Percentiles rank a stretch among this genome's conserved stretches.
Conservation (phyloP, 116 monocot species). For the Papilionanthe hybrid region DNA sequence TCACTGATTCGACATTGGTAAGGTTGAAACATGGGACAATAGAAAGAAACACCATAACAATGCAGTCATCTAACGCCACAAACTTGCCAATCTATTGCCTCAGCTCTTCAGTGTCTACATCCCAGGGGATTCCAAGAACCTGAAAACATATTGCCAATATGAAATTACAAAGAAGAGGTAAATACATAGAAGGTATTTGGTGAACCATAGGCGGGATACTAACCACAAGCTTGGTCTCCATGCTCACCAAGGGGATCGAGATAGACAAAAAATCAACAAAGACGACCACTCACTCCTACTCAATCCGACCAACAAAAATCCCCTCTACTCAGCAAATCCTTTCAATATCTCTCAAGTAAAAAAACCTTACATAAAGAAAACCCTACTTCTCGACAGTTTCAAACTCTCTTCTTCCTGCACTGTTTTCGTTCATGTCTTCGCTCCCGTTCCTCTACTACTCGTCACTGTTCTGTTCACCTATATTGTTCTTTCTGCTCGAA, state of each 20-base stretch:
- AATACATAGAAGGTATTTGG: background rate
- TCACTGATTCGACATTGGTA: too few relatives aligned
- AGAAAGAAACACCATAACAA: conserved; percentile 45
- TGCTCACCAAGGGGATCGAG: conserved; percentile 10
- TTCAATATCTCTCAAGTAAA: background rate
- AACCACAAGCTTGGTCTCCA: conserved; percentile 94
- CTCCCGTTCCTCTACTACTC: too few relatives aligned
- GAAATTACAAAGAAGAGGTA: background rate
- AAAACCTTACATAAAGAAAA: background rate
- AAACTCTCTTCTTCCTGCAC: too few relatives aligned
- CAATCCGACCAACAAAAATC: conserved; percentile 1
- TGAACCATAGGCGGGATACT: conserved; percentile 12
- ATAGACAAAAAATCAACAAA: background rate
- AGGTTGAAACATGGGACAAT: too few relatives aligned
- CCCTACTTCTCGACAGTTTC: too few relatives aligned
- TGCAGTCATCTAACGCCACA: conserved; percentile 75
- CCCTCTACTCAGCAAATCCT: conserved; percentile 5
- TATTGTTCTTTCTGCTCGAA: too few relatives aligned
- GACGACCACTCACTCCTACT: conserved; percentile 5
- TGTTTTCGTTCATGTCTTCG: too few relatives aligned
- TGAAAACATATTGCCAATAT: conserved; percentile 3
- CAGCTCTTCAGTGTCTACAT: conserved; percentile 75
- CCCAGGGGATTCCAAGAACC: conserved; percentile 96
- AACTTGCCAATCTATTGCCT: conserved; percentile 86
- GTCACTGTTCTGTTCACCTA: too few relatives aligned